Evolutionary conservation across 257 asterid species (phyloP).

Genomic region (Solanum lycopersicoides): DNA sequence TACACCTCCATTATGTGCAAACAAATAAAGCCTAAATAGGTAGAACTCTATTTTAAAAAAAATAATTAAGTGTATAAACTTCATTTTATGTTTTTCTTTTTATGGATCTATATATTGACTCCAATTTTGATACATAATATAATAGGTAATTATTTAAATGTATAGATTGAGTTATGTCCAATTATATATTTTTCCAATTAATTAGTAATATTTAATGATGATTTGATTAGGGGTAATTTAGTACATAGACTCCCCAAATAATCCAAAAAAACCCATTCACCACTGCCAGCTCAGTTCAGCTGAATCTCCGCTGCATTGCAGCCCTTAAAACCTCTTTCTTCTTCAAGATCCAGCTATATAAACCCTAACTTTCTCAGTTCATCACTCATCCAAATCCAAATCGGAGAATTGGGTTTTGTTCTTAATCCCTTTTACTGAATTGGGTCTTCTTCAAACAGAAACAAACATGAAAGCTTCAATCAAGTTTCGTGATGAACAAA

Average conservation of each 20-base stretch:
- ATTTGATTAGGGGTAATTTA: background rate
- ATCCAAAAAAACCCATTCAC: background rate
- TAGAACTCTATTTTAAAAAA: no score
- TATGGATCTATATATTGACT: background rate
- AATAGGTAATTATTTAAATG: background rate
- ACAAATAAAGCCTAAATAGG: no score
- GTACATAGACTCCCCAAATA: background rate
- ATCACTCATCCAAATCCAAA: background rate
- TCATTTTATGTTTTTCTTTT: no score
- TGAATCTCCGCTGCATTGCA: background rate
- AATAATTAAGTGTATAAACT: no score
- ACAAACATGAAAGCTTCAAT: slow-evolving; percentile 82
- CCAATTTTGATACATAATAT: background rate
- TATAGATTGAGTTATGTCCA: background rate
- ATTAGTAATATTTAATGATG: no score
- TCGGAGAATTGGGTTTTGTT: background rate
- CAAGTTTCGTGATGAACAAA: slow-evolving; percentile 80
- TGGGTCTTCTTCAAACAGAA: background rate
- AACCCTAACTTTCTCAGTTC: background rate
- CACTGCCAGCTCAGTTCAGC: background rate
- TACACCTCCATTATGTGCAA: no score
- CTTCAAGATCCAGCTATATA: background rate
- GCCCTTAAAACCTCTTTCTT: background rate
- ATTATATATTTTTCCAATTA: background rate
- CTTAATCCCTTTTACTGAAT: background rate